phyloP scores from a whole-genome alignment of 2,329 filamentous ascomycete species.

The Phyllosticta capitalensis region DNA sequence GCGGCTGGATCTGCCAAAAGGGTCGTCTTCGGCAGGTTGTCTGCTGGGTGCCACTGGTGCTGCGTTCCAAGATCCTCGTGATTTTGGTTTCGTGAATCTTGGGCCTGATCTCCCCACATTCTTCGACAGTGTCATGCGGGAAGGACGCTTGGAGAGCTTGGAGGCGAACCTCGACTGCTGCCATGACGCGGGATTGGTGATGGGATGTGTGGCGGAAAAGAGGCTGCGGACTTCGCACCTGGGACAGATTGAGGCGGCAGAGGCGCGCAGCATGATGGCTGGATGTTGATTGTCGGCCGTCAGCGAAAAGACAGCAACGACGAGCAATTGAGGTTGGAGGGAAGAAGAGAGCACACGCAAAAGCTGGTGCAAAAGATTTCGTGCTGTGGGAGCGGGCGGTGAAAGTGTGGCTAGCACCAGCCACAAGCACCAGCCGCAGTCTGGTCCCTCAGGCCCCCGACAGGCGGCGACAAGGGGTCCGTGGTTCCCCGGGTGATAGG shows the following conservation, averaged over 20 bases:
- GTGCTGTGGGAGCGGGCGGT: not conserved
- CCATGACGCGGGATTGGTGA: constrained; percentile 20
- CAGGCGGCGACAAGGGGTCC: not conserved
- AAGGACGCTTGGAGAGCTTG: constrained; percentile 33
- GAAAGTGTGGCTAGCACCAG: not conserved
- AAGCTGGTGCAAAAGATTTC: constrained; percentile 4
- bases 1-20: constrained; percentile 25
- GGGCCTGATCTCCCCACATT: constrained; percentile 2
- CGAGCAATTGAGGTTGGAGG: not conserved
- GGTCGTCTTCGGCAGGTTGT: constrained; percentile 11
- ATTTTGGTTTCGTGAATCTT: not conserved
- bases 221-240: constrained; percentile 33
- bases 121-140: constrained; percentile 44
- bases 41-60: not conserved
- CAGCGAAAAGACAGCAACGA: not conserved
- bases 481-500: not conserved
- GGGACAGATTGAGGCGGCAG: constrained; percentile 23
- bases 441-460: not conserved
- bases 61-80: not conserved
- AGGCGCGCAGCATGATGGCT: constrained; percentile 7
- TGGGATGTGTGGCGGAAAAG: constrained; percentile 13
- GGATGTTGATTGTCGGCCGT: not conserved
- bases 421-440: not conserved
- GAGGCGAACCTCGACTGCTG: constrained; percentile 29
- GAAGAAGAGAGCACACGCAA: not conserved